Conservation (phyloP, 129 eudicot genomes). For the Chrysanthemum seticuspe region DNA sequence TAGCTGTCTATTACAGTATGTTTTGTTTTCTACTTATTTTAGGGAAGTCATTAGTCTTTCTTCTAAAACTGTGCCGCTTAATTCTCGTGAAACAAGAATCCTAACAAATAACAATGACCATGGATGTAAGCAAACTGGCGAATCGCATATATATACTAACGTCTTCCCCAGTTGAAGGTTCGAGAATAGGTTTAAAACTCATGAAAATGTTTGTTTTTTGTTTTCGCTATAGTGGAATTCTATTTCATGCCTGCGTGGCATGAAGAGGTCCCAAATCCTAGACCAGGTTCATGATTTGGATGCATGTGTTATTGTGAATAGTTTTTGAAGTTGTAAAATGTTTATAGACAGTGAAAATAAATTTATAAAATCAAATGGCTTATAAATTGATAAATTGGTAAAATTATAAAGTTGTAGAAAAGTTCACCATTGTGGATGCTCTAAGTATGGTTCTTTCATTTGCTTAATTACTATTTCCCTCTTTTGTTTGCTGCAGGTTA, state of each 20-base stretch:
- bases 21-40: background rate
- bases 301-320: too few relatives aligned
- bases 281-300: too few relatives aligned
- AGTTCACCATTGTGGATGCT: background rate
- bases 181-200: background rate
- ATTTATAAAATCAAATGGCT: background rate
- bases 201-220: too few relatives aligned
- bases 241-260: too few relatives aligned
- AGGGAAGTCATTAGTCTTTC: background rate
- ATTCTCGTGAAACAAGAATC: background rate
- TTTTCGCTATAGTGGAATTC: too few relatives aligned
- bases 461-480: background rate
- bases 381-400: background rate
- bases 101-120: background rate
- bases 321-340: too few relatives aligned
- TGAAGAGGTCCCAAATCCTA: too few relatives aligned
- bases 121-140: too few relatives aligned
- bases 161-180: background rate
- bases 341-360: too few relatives aligned
- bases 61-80: background rate
- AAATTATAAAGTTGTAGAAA: too few relatives aligned
- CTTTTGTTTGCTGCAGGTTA: background rate
- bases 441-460: background rate
- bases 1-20: background rate
- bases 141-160: background rate